Base-by-base conservation (phyloP, 2,329 filamentous ascomycete species). In the Neocucurbitaria cava region DNA sequence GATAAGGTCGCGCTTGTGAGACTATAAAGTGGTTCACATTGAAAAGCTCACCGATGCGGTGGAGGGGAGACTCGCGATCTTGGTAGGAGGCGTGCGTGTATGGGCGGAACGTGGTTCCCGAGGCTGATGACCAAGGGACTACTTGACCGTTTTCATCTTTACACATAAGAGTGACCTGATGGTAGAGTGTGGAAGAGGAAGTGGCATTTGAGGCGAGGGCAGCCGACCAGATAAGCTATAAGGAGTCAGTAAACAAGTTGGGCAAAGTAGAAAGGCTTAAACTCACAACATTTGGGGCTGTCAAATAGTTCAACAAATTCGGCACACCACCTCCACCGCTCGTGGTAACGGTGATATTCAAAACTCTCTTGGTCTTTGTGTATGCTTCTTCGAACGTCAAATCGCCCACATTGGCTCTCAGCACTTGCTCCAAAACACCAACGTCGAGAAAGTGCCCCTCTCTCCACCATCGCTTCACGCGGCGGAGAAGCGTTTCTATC, bases 11-110 rank as follows among this genome's bases (percentile, higher is more conserved):
- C 0, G 94, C 92, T 78, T 97, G 94, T 61, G 90, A 95, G 62
- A 98, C 87, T 61, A 98, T 92, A 77, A 96, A 97, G 79, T 97
- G 93, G 71, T 96, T 96, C 48, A 96, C 91, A 72, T 96, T 96
- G 82, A 95, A 95, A 10, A 94, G 84, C 76, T 94, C 89, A 6
- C 89, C 86, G 26, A 95, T 87, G 35, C 91, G 85, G 49, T 86
- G 83, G 1, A 95, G 82, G 0, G 87, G 87, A 0, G 84, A 87
- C 60, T 87, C 87, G 38, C 86, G 86, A 58, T 90, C 87, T 38
- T 83, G 82, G 73, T 89, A 87, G 6, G 83, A 85, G 18, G 84
- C 83, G 45, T 74, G 71, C 5, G 87, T 87, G 84, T 87, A 90
- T 39, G 89, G 85, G n/a, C 82, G 84, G 70, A 90, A 90, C 46